These are phyloP conservation scores for Backusella morwellensis DNA, from an alignment of 192 early-diverging fungal genomes.

Conservation along the genomic window DNA sequence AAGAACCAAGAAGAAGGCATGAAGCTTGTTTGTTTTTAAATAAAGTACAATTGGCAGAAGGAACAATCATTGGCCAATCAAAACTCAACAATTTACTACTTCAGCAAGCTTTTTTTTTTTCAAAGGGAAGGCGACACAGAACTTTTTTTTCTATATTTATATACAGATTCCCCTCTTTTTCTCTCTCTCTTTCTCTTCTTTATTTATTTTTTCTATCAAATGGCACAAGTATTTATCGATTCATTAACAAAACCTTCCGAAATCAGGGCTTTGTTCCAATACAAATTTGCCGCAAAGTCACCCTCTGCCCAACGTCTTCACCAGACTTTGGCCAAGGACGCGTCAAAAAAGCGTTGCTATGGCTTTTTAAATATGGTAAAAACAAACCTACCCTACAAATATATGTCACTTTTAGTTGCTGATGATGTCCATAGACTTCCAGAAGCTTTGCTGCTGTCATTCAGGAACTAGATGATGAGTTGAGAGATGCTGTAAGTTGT, in stretches of 20 bases:
- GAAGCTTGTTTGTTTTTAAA: not conserved
- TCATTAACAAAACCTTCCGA: constrained; percentile 84
- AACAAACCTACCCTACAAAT: not conserved
- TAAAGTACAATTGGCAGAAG: not conserved
- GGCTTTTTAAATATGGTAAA: constrained; percentile 77
- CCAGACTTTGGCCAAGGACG: constrained; percentile 46
- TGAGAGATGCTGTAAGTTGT: constrained; percentile 67
- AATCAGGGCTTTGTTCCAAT: constrained; percentile 76
- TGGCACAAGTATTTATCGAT: constrained; percentile 46
- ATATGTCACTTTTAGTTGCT: not conserved
- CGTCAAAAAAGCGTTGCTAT: constrained; percentile 75
- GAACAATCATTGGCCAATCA: not conserved
- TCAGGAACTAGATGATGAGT: constrained; percentile 74
- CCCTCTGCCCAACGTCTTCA: constrained; percentile 46
- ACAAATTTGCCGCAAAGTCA: constrained; percentile 58
- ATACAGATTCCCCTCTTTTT: not conserved
- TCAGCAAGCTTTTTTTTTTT: not conserved
- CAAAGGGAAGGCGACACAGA: not conserved
- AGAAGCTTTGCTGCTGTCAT: constrained; percentile 97
- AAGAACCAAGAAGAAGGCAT: not conserved
- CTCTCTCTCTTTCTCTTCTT: not conserved
- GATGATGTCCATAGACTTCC: constrained; percentile 57
- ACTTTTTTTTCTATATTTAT: not conserved
- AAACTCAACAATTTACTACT: not conserved
- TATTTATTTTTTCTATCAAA: not conserved